Evolutionary conservation across 129 eudicot genomes (phyloP).

Genomic region (Chrysanthemum makinoi): DNA sequence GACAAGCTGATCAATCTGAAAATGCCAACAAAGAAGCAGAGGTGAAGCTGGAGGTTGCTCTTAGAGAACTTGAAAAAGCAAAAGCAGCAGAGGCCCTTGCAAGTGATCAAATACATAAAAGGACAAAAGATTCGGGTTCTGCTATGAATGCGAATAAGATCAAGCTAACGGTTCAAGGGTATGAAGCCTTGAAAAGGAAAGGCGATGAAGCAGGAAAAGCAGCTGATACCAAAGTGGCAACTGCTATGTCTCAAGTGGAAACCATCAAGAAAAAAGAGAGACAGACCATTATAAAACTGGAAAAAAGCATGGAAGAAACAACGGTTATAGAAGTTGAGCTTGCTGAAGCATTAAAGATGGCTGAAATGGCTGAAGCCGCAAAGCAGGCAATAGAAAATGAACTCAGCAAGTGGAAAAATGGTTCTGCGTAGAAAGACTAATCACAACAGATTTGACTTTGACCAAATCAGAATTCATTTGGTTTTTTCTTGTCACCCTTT

Average conservation of each 20-base stretch:
- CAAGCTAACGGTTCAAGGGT: constrained; percentile 54
- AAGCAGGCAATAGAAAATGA: constrained; percentile 58
- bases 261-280: no score
- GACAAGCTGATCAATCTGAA: constrained; percentile 47
- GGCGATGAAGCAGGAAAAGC: constrained; percentile 36
- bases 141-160: constrained; percentile 37
- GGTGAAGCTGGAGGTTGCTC: constrained; percentile 43
- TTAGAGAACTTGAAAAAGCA: constrained; percentile 69
- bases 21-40: constrained; percentile 42
- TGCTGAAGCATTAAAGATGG: constrained; percentile 61
- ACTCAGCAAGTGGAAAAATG: constrained; percentile 47
- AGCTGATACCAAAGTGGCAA: constrained; percentile 65
- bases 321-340: constrained; percentile 48
- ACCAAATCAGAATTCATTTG: not conserved
- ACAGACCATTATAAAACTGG: constrained; percentile 27
- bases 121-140: constrained; percentile 18
- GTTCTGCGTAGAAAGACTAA: constrained; percentile 12
- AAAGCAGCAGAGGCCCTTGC: constrained; percentile 65
- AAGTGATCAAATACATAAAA: constrained; percentile 43
- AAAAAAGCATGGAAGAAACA: constrained; percentile 40
- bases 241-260: constrained; percentile 15
- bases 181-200: constrained; percentile 53
- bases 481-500: no score
- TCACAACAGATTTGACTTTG: not conserved
- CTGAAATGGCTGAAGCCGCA: constrained; percentile 79